Conservation (phyloP, 2,329 filamentous ascomycete species). For the Alternaria ventricosa region DNA sequence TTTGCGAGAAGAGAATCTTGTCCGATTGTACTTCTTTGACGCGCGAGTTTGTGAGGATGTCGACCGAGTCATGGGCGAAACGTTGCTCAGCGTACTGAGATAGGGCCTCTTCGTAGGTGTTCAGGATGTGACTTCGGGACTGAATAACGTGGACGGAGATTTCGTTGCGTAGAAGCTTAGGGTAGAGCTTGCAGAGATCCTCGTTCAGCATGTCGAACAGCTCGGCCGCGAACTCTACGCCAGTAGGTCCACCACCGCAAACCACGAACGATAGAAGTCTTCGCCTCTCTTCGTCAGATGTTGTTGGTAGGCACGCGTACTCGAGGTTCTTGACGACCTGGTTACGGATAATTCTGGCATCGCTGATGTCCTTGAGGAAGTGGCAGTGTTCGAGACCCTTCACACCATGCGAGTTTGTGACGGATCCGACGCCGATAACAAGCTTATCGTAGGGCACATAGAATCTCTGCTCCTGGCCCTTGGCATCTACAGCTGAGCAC, state of each 20-base stretch:
- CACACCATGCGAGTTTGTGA: slow-evolving; percentile 93
- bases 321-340: slow-evolving; percentile 89
- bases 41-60: slow-evolving; percentile 89
- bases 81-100: slow-evolving; percentile 90
- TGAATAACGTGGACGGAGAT: slow-evolving; percentile 98
- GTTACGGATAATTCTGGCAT: slow-evolving; percentile 89
- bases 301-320: slow-evolving; percentile 89
- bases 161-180: slow-evolving; percentile 89
- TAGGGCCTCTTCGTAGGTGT: slow-evolving; percentile 95
- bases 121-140: slow-evolving; percentile 90
- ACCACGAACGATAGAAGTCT: slow-evolving; percentile 94
- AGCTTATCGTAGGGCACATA: slow-evolving; percentile 98
- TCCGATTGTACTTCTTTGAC: slow-evolving; percentile 87
- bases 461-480: slow-evolving; percentile 79
- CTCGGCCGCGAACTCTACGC: slow-evolving; percentile 97
- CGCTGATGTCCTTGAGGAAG: slow-evolving; percentile 94
- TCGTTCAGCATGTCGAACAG: slow-evolving; percentile 96
- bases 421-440: slow-evolving; percentile 87
- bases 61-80: slow-evolving; percentile 88
- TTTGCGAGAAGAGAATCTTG: slow-evolving; percentile 88
- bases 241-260: slow-evolving; percentile 92
- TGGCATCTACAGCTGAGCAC: slow-evolving; percentile 73
- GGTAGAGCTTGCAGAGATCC: slow-evolving; percentile 77
- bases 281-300: slow-evolving; percentile 82
- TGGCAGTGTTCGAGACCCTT: slow-evolving; percentile 92